Base-by-base conservation (phyloP, 345 rosid species). In the Gossypium australe region DNA sequence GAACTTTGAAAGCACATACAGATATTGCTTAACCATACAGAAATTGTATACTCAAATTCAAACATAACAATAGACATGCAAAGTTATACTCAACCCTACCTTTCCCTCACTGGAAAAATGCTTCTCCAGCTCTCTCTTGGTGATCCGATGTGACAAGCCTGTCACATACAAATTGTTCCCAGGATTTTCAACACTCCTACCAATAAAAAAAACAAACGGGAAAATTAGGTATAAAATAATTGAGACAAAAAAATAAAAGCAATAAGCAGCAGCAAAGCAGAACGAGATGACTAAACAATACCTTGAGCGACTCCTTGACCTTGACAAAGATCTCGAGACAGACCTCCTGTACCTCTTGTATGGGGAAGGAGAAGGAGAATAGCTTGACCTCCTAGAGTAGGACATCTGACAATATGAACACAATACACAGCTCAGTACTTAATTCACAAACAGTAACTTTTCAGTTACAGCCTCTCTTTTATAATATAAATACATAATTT, bases 91-190 rank as follows among this genome's bases (percentile, higher is more conserved):
- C 24, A 66, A 38, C 38, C 87, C 4, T 64, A 91, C 97, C 89
- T 81, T 88, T 78, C 99, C 98, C 78, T 92, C 87, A 22, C 80
- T 73, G 0, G 90, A 76, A 78, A 94, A 94, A 83, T 88, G 90
- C 78, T 85, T 88, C 82, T 89, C 94, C 10, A 94, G 82, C 72
- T 94, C 98, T 66, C 86, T 85, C 84, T 89, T 89, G 0, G 97
- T 88, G 51, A 89, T 85, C 11, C 92, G 82, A 10, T 87, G 91
- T 1, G 96, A 95, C 86, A 95, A 77, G 11, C 99, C 99, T 0
- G 99, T 93, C 73, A 95, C 99, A 75, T 95, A 95, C 81, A 95
- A 80, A 82, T 91, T 90, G 84, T 95, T 92, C 38, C 98, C 98
- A 56, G 97, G 97, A 78, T 95, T 95, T 72, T 88, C 99, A 41